Evolutionary conservation across 2,329 filamentous ascomycete species (phyloP), one percentile per base, ranked within the genome.

Genomic region (Dactylella cylindrospora): DNA sequence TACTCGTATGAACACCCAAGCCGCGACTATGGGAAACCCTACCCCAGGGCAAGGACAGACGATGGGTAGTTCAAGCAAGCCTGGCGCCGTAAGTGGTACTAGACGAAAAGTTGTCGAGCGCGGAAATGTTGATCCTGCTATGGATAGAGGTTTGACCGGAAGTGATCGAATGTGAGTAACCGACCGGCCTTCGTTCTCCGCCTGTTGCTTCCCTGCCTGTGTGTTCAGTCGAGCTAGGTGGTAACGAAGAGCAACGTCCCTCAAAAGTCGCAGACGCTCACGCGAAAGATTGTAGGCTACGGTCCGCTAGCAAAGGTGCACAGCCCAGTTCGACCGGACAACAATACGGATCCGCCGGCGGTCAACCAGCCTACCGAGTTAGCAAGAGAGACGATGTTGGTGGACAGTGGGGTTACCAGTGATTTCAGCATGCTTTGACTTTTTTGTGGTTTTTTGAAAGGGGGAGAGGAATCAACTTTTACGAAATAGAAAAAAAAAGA

Each of bases 251-350:
- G 43, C 55, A 47, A 61, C 43, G 47, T 51, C 47, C 35, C 35
- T 53, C 8, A 53, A 53, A 39, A 33, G 35, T 35, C 41, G 38
- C 35, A 61, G 55, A 61, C 55, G 55, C 55, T 61, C 47, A 61
- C 55, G 55, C 55, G 47, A 53, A 61, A 61, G 41, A 61, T 52
- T 54, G 50, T 62, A 70, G 68, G 68, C 67, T 70, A 54, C 68
- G 68, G 52, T 70, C 68, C 40, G 67, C 68, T 46, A 69, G 67
- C 25, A 70, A 70, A 53, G 65, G 67, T 32, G 66, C 68, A 32
- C 67, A 68, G 55, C 61, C 59, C 41, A 44, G 49, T 28, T 47
- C 54, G 32, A 60, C 38, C 20, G 54, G 45, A 31, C 45, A 54
- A 22, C 66, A 67, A 47, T 49, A 66, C 46, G 60, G 60, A 61